phyloP scores from a whole-genome alignment of 192 early-diverging fungal species.

The Podila clonocystis region DNA sequence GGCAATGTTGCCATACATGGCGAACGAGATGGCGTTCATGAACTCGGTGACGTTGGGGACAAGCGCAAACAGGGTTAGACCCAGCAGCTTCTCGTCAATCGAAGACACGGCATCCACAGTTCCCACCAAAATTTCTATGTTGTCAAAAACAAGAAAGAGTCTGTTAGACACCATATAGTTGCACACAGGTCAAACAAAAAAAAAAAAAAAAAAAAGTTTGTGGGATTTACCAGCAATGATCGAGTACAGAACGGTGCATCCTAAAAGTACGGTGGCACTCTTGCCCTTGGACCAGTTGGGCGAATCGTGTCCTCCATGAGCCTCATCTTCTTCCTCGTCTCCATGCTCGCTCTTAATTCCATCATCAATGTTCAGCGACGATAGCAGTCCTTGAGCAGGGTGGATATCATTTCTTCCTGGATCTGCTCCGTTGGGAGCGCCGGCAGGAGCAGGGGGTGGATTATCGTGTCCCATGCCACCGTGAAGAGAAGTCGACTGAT shows the following conservation, averaged over 20 bases:
- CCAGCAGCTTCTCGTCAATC: conserved; percentile 90
- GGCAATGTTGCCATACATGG: conserved; percentile 87
- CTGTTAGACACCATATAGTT: background rate
- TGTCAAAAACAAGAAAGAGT: background rate
- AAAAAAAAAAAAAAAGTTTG: no score
- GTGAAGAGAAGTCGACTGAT: conserved; percentile 10
- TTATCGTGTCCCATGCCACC: background rate
- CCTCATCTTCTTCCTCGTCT: conserved; percentile 71
- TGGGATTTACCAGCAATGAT: no score
- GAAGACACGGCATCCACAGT: conserved; percentile 81
- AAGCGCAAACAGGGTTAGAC: conserved; percentile 92
- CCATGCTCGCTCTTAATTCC: conserved; percentile 47
- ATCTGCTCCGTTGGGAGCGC: conserved; percentile 6
- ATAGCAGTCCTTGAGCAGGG: conserved; percentile 38
- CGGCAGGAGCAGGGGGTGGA: conserved; percentile 19
- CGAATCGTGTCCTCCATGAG: conserved; percentile 83
- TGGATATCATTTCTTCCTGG: conserved; percentile 4
- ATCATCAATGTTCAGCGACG: conserved; percentile 47
- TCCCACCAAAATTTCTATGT: conserved; percentile 84
- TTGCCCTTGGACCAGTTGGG: conserved; percentile 92
- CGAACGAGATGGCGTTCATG: conserved; percentile 94
- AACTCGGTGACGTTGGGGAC: conserved; percentile 97
- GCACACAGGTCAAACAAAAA: background rate
- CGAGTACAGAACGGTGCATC: conserved; percentile 85
- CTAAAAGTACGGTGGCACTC: conserved; percentile 79